phyloP scores from a whole-genome alignment of 768 basidiomycete genomes.

The Pleurotus tuoliensis region DNA sequence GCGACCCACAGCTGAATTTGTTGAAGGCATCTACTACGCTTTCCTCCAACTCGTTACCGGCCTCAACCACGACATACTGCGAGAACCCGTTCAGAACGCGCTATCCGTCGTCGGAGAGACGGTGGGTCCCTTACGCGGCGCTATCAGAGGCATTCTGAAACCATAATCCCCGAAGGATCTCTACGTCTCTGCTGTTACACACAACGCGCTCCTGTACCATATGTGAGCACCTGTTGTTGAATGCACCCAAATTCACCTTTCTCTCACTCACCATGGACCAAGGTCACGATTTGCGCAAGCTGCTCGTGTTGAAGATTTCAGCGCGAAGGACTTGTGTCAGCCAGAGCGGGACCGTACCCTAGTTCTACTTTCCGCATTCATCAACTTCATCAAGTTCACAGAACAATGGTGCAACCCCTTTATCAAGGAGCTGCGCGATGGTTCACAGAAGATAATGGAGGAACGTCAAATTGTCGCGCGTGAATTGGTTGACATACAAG shows the following conservation, averaged over 20 bases:
- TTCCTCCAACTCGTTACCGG: slow-evolving; percentile 72
- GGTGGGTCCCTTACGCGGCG: slow-evolving; percentile 27
- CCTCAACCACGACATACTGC: slow-evolving; percentile 54
- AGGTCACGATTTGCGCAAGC: slow-evolving; percentile 71
- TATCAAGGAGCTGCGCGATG: slow-evolving; percentile 56
- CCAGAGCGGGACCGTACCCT: slow-evolving; percentile 77
- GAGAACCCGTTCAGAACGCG: slow-evolving; percentile 53
- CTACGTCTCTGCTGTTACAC: slow-evolving; percentile 52
- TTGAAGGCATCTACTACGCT: slow-evolving; percentile 62
- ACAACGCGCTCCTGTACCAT: slow-evolving; percentile 67
- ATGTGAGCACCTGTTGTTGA: slow-evolving; percentile 38
- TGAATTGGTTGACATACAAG: slow-evolving; percentile 45
- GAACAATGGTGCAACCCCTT: slow-evolving; percentile 65
- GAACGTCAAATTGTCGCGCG: slow-evolving; percentile 58
- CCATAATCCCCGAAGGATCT: slow-evolving; percentile 48
- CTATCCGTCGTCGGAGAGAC: slow-evolving; percentile 47
- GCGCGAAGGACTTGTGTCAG: slow-evolving; percentile 63
- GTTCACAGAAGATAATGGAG: slow-evolving; percentile 49
- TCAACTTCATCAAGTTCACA: slow-evolving; percentile 91
- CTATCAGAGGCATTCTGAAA: neutral
- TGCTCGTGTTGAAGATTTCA: slow-evolving; percentile 75
- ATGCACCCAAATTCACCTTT: neutral
- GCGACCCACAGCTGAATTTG: slow-evolving; percentile 67
- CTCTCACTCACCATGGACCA: neutral
- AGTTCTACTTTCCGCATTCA: slow-evolving; percentile 77